A percentile compares a stretch with the other conserved stretches of the same genome.
phyloP scores from a whole-genome alignment of 2,329 filamentous ascomycete species.

The Fusarium albidum region DNA sequence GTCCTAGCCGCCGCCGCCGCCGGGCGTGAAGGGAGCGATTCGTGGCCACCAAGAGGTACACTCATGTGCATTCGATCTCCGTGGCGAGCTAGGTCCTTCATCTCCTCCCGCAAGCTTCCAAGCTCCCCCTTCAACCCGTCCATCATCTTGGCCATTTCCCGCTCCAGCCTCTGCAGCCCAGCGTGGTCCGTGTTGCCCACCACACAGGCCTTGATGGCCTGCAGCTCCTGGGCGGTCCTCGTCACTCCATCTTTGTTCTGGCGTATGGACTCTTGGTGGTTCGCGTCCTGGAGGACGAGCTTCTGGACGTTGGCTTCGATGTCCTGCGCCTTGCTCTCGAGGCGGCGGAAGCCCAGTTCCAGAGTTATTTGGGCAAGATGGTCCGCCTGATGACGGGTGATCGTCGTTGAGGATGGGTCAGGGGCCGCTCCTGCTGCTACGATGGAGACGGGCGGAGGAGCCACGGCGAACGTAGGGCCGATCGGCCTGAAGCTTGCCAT shows the following conservation, averaged over 20 bases:
- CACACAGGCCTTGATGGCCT: slow-evolving; percentile 42
- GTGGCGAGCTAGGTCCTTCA: slow-evolving; percentile 32
- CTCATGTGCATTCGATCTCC: too few species aligned
- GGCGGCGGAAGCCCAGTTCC: slow-evolving; percentile 46
- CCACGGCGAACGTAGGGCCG: neutral
- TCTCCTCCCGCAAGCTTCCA: slow-evolving; percentile 28
- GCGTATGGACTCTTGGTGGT: slow-evolving; percentile 41
- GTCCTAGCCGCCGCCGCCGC: neutral
- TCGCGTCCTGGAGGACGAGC: slow-evolving; percentile 38
- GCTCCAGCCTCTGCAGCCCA: slow-evolving; percentile 26
- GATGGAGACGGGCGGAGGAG: neutral
- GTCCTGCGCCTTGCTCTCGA: slow-evolving; percentile 39
- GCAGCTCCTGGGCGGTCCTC: slow-evolving; percentile 43
- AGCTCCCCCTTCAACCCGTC: slow-evolving; percentile 36
- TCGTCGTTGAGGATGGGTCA: neutral
- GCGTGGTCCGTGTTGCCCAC: slow-evolving; percentile 16
- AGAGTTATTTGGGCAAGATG: slow-evolving; percentile 48
- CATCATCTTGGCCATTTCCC: slow-evolving; percentile 28
- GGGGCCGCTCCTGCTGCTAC: neutral
- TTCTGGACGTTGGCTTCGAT: slow-evolving; percentile 42
- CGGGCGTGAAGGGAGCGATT: too few species aligned
- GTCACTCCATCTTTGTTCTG: slow-evolving; percentile 42
- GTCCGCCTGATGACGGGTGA: slow-evolving; percentile 43
- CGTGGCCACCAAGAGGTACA: too few species aligned
- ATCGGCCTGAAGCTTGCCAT: neutral